Percentiles rank a stretch among this genome's conserved stretches.
Evolutionary conservation across 768 basidiomycete species (phyloP).

Genomic region (Hygrocybe punicea): DNA sequence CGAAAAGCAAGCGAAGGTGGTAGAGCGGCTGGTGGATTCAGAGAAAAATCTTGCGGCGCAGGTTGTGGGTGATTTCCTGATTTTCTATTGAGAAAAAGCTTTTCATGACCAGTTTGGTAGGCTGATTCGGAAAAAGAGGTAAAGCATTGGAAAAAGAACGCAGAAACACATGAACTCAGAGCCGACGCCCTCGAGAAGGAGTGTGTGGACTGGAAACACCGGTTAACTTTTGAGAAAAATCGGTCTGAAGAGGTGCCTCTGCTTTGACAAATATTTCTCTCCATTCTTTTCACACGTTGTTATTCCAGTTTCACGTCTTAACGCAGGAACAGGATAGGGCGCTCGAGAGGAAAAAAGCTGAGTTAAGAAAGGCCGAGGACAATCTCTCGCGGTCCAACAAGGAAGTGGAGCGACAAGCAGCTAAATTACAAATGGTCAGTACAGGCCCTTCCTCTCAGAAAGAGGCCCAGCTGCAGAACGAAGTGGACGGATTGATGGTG

Average conservation of each 20-base stretch:
- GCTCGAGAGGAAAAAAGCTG: slow-evolving; percentile 32
- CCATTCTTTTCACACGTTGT: not conserved
- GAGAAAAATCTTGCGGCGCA: slow-evolving; percentile 59
- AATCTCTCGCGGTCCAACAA: slow-evolving; percentile 45
- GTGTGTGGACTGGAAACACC: slow-evolving; percentile 30
- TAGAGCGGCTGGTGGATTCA: slow-evolving; percentile 63
- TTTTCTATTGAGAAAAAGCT: slow-evolving; percentile 1
- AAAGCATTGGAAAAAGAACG: slow-evolving; percentile 28
- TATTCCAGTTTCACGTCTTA: slow-evolving; percentile 25
- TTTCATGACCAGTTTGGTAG: slow-evolving; percentile 22
- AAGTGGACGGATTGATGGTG: slow-evolving; percentile 62
- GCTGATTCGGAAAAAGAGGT: slow-evolving; percentile 46
- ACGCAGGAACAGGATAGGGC: slow-evolving; percentile 37
- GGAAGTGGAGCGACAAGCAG: slow-evolving; percentile 49
- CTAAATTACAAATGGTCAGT: slow-evolving; percentile 37
- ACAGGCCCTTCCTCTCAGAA: slow-evolving; percentile 3
- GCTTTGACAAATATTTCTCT: not conserved
- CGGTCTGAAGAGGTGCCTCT: slow-evolving; percentile 38
- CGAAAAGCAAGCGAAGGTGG: slow-evolving; percentile 48
- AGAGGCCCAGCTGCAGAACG: slow-evolving; percentile 35
- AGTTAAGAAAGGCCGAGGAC: slow-evolving; percentile 47
- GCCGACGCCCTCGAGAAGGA: slow-evolving; percentile 32
- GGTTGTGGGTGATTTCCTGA: slow-evolving; percentile 46
- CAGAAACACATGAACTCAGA: slow-evolving; percentile 25
- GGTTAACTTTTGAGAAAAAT: slow-evolving; percentile 39